Evolutionary conservation across 2,329 filamentous ascomycete species (phyloP), one percentile per base, ranked within the genome.

Genomic region (Apiospora arundinis): DNA sequence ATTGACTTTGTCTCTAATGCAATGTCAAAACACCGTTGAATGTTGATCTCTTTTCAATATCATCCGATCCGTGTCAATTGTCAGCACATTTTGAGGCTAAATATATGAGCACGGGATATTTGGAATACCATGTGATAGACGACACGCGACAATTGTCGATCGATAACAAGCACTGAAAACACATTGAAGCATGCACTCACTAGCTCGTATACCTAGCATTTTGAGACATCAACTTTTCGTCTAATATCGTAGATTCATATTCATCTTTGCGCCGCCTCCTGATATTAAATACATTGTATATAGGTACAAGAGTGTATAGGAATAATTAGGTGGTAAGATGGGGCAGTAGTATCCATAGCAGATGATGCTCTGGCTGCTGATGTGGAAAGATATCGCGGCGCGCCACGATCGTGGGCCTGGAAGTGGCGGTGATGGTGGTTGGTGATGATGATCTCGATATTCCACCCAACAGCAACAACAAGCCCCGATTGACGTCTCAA

Each of bases 1-100:
- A 60, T 60, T 37, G 52, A 60, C 52, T 60, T 63, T 63, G 56
- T n/a, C 52, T 63, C 28, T 63, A 63, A 40, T 40, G 56, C 56
- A 32, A 63, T 28, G 56, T 40, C 56, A 63, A 63, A 40, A 28
- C 56, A 63, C 37, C 37, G 32, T 40, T n/a, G 56, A n/a, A 40
- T n/a, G 56, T 37, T 60, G 25, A 37, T 37, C n/a, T 16, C 6
- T 56, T 32, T 32, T 16, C 56, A n/a, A n/a, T 40, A 40, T 32
- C 32, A 12, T 63, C 56, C 6, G 32, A 40, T 12, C 6, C 11
- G 7, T 2, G 40, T 42, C 40, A 42, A 42, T 42, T 11, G 2
- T 42, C 9, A 42, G 40, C 40, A 42, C 6, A 32, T 6, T 11
- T 4, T 42, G 9, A 5, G 40, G 40, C 16, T 45, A 45, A 45